Evolutionary conservation across 345 rosid genomes (phyloP).

Genomic region (Linum usitatissimum): DNA sequence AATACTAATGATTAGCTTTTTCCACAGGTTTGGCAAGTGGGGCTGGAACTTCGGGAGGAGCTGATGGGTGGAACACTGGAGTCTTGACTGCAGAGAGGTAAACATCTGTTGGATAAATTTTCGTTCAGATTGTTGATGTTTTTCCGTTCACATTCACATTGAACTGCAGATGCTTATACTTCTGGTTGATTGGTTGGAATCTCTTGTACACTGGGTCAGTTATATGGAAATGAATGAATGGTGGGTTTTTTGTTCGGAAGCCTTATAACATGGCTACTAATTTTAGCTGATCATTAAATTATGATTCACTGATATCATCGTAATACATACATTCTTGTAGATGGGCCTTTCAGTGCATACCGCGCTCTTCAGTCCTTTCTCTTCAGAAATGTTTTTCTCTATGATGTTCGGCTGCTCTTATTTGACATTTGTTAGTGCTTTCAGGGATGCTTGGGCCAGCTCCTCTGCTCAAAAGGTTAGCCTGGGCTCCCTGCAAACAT

Average conservation of each 20-base stretch:
- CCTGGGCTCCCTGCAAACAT: slow-evolving; percentile 1
- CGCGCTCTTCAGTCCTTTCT: not conserved
- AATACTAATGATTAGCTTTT: not conserved
- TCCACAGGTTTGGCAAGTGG: slow-evolving; percentile 49
- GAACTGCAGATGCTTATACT: not conserved
- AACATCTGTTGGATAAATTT: slow-evolving; percentile 1
- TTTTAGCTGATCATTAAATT: not conserved
- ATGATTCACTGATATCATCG: not conserved
- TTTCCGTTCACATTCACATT: not conserved
- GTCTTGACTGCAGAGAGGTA: slow-evolving; percentile 52
- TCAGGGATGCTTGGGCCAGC: slow-evolving; percentile 46
- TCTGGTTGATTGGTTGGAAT: not conserved
- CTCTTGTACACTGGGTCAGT: not conserved
- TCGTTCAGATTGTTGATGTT: not conserved
- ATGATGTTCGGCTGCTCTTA: not conserved
- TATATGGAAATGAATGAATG: not conserved
- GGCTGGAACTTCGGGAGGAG: slow-evolving; percentile 54
- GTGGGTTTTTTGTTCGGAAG: not conserved
- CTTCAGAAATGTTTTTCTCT: not conserved
- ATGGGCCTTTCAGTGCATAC: not conserved
- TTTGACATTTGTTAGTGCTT: slow-evolving; percentile 9
- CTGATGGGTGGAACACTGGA: slow-evolving; percentile 52
- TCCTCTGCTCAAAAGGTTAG: slow-evolving; percentile 30
- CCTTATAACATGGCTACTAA: not conserved
- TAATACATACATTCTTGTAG: not conserved